Percentiles rank a stretch among this genome's conserved stretches.
These are phyloP conservation scores for Arachnopeziza araneosa DNA, from an alignment of 2,329 filamentous ascomycete genomes.

Conservation along the genomic window DNA sequence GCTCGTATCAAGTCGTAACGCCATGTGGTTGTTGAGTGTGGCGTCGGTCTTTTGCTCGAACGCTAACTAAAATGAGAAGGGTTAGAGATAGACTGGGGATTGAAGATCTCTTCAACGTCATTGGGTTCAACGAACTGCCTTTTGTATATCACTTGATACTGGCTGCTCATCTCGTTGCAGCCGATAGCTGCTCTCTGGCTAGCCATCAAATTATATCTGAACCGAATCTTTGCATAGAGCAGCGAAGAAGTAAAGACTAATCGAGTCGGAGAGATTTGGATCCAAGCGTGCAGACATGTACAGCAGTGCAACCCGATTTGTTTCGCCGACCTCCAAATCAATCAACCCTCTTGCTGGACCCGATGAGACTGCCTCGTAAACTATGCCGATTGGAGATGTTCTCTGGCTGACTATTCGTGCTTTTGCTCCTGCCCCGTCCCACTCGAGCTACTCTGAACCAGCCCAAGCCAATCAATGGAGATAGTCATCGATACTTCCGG, in stretches of 20 bases:
- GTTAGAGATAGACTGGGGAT: background rate
- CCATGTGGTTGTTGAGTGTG: background rate
- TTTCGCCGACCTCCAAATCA: background rate
- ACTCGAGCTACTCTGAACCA: background rate
- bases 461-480: background rate
- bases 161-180: background rate
- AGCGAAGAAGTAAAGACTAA: background rate
- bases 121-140: background rate
- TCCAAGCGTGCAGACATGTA: background rate
- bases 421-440: background rate
- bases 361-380: background rate
- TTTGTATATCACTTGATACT: background rate
- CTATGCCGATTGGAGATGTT: background rate
- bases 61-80: background rate
- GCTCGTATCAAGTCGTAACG: background rate
- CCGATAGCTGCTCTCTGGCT: background rate
- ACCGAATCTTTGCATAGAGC: background rate
- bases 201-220: background rate
- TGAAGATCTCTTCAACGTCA: background rate
- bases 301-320: background rate
- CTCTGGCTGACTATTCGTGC: background rate
- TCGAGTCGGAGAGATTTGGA: background rate
- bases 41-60: background rate
- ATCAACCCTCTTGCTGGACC: background rate
- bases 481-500: too few species aligned